Evolutionary conservation across 1,284 basidiomycete genomes (phyloP), one percentile per base, ranked within the genome.

Genomic region (Testicularia cyperi): DNA sequence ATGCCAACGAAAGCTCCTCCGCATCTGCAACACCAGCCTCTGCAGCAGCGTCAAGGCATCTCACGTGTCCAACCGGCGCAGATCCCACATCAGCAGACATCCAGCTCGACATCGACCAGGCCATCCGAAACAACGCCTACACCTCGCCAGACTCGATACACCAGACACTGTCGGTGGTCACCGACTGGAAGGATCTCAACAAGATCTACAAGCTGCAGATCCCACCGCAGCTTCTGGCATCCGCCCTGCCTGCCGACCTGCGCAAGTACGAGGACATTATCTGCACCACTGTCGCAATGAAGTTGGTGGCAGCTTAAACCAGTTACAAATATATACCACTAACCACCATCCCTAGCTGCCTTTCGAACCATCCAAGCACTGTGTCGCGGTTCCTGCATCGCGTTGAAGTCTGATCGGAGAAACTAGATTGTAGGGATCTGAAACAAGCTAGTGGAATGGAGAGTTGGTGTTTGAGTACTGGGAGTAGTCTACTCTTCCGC

Each of bases 151-250:
- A n/a, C n/a, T n/a, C n/a, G n/a, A n/a, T n/a, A n/a, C n/a, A n/a
- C n/a, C n/a, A n/a, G n/a, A n/a, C n/a, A n/a, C n/a, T 10, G 21
- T 36, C 14, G 21, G 25, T 2, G 3, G 46, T 61, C 15, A 66
- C 63, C 7, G 55, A 61, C 21, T 66, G 63, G 63, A 51, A 55
- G 39, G 43, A 57, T 5, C 49, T 66, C 44, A 62, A 62, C 46
- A 57, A 53, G 37, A 39, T 62, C 35, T 66, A 66, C 54, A 66
- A 66, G 35, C 57, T 66, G 12, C 38, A 44, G 15, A 54, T 62
- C 23, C 51, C 52, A 5, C 16, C 35, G 5, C 24, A 30, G 12
- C 27, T 52, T 4, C 44, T 62, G 29, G 22, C 21, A 22, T 4
- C 22, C 24, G 12, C 16, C 6, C 12, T 21, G 5, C 15, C 13